Evolutionary conservation across 2,329 filamentous ascomycete genomes (phyloP).

Genomic region (Penicillium nordicum): DNA sequence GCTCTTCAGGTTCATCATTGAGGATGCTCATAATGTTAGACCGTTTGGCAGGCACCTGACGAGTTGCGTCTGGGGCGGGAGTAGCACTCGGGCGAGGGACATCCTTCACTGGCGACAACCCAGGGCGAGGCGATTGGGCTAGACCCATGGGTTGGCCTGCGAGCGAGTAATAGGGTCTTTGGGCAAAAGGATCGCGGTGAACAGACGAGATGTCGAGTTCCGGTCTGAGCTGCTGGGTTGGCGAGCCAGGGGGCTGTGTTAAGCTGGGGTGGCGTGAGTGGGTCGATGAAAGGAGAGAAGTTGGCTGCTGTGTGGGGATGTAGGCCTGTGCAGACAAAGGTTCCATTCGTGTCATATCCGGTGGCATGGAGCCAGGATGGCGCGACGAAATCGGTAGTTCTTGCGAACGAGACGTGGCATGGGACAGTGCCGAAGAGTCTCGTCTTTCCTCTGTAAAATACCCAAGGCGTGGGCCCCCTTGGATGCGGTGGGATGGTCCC

Average conservation of each 20-base stretch:
- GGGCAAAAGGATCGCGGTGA: conserved; percentile 36
- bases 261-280: conserved; percentile 40
- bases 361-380: conserved; percentile 23
- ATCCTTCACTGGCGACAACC: conserved; percentile 39
- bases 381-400: conserved; percentile 32
- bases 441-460: conserved; percentile 45
- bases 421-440: conserved; percentile 29
- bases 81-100: conserved; percentile 33
- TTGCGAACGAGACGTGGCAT: conserved; percentile 25
- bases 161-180: conserved; percentile 33
- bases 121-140: conserved; percentile 27
- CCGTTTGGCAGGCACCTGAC: conserved; percentile 46
- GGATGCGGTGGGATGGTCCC: conserved; percentile 30
- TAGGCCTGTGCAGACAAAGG: conserved; percentile 31
- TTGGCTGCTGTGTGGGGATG: conserved; percentile 27
- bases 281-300: conserved; percentile 26
- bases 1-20: conserved; percentile 49
- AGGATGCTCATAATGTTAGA: conserved; percentile 51
- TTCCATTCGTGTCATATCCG: conserved; percentile 37
- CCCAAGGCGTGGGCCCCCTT: conserved; percentile 42
- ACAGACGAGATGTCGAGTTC: conserved; percentile 36
- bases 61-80: conserved; percentile 34
- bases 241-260: conserved; percentile 36
- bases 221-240: conserved; percentile 29
- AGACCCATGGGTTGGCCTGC: conserved; percentile 26